Evolutionary conservation across 768 basidiomycete genomes (phyloP).

Genomic region (Cystobasidium tubakii): DNA sequence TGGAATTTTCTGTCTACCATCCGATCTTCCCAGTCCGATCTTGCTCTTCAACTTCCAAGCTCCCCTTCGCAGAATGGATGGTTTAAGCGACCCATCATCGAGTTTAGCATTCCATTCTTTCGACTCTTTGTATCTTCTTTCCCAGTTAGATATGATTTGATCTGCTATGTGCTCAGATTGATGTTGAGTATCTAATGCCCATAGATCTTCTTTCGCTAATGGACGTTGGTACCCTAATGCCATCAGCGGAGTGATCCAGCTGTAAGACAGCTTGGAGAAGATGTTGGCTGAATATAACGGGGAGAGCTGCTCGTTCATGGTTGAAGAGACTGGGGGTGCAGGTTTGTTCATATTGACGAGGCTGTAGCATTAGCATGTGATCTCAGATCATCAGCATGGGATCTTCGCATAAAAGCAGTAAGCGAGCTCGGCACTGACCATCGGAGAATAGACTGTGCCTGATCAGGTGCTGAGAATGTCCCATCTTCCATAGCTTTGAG

Average conservation of each 20-base stretch:
- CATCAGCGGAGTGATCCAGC: conserved; percentile 56
- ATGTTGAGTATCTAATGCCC: conserved; percentile 59
- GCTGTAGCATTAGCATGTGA: neutral
- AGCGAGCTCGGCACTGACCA: neutral
- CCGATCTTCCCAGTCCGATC: conserved; percentile 46
- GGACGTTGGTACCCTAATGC: conserved; percentile 65
- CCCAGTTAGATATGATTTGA: conserved; percentile 59
- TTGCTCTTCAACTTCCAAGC: conserved; percentile 64
- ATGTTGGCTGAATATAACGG: conserved; percentile 60
- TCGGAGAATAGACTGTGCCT: neutral
- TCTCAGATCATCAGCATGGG: too few relatives aligned
- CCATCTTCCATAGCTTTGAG: neutral
- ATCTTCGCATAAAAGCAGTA: too few relatives aligned
- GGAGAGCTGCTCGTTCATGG: conserved; percentile 58
- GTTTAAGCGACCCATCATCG: conserved; percentile 60
- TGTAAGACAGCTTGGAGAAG: conserved; percentile 60
- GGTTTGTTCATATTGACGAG: conserved; percentile 31
- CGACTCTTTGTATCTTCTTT: conserved; percentile 54
- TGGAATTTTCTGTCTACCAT: conserved; percentile 54
- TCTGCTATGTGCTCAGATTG: conserved; percentile 56
- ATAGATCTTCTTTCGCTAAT: conserved; percentile 67
- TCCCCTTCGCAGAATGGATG: conserved; percentile 54
- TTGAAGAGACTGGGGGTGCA: conserved; percentile 1
- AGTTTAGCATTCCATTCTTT: conserved; percentile 67
- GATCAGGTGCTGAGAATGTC: neutral